Percentiles rank a stretch among this genome's conserved stretches.
Conservation (phyloP, 805 yeast species). For the Spathaspora boniae region DNA sequence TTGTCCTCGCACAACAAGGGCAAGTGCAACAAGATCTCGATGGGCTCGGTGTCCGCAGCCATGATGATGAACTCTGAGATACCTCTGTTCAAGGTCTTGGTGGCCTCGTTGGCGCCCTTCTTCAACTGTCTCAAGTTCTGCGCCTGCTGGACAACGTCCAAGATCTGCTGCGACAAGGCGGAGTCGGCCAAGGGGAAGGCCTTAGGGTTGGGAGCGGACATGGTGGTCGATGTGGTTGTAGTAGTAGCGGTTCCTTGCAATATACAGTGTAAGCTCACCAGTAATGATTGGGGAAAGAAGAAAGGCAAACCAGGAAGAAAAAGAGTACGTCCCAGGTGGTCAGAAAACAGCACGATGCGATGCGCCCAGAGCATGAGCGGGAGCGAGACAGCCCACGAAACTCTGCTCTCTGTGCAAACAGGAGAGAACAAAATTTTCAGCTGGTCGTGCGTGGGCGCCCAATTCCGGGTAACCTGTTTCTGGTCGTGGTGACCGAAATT, state of each 20-base stretch:
- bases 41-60: conserved; percentile 99
- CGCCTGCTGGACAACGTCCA: conserved; percentile 97
- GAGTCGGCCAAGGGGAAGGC: conserved; percentile 99
- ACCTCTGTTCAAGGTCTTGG: conserved; percentile 99
- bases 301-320: conserved; percentile 7
- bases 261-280: conserved; percentile 26
- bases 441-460: conserved; percentile 1
- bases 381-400: not conserved
- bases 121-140: conserved; percentile 97
- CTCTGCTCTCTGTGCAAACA: not conserved
- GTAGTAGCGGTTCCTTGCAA: conserved; percentile 51
- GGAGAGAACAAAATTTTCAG: not conserved
- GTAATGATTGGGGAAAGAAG: conserved; percentile 11
- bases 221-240: conserved; percentile 17
- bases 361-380: not conserved
- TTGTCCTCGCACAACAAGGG: conserved; percentile 98
- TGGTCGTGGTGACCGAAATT: not conserved
- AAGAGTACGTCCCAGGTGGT: not conserved
- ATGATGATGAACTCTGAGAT: conserved; percentile 97
- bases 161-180: conserved; percentile 90
- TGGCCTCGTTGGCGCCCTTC: conserved; percentile 99
- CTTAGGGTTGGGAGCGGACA: conserved; percentile 94
- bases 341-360: no score
- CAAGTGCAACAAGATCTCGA: conserved; percentile 94
- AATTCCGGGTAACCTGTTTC: not conserved